These are phyloP conservation scores for Trichoderma koningiopsis DNA, from an alignment of 2,329 filamentous ascomycete genomes.

Conservation along the genomic window DNA sequence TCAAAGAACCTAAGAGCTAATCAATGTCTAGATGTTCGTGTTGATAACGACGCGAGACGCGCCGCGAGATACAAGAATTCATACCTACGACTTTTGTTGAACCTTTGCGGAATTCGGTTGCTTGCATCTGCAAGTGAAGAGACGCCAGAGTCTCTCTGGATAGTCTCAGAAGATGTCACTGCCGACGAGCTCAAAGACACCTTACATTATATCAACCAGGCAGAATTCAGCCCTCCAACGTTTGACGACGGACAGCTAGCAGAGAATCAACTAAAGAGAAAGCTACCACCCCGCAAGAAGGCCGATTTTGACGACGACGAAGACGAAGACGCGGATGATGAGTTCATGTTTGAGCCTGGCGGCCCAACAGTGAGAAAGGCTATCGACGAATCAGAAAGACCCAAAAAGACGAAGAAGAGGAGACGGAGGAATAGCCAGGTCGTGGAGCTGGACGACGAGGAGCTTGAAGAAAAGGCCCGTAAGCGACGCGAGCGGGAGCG, in stretches of 20 bases:
- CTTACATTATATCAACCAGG: conserved; percentile 72
- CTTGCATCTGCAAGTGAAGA: conserved; percentile 61
- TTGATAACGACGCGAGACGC: conserved; percentile 67
- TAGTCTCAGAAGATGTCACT: conserved; percentile 67
- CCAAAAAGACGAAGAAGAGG: conserved; percentile 43
- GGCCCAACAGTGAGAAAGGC: conserved; percentile 62
- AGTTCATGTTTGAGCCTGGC: conserved; percentile 68
- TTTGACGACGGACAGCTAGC: conserved; percentile 77
- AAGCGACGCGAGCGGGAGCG: conserved; percentile 67
- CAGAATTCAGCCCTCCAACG: conserved; percentile 74
- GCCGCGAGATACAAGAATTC: conserved; percentile 86
- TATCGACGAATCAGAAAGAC: conserved; percentile 59
- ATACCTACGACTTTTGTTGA: conserved; percentile 82
- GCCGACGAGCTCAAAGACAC: conserved; percentile 68
- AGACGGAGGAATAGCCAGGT: conserved; percentile 53
- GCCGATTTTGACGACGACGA: conserved; percentile 70
- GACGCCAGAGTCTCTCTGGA: conserved; percentile 75
- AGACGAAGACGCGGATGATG: conserved; percentile 52
- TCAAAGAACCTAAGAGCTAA: conserved; percentile 34
- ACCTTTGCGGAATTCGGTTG: conserved; percentile 69
- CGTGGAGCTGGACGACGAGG: conserved; percentile 59
- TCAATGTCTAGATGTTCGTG: conserved; percentile 53
- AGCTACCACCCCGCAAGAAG: conserved; percentile 56
- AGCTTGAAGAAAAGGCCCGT: conserved; percentile 64
- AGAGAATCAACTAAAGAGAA: conserved; percentile 77